Evolutionary conservation across 495 filamentous ascomycete species (phyloP).

Genomic region (Oidiodendron maius): DNA sequence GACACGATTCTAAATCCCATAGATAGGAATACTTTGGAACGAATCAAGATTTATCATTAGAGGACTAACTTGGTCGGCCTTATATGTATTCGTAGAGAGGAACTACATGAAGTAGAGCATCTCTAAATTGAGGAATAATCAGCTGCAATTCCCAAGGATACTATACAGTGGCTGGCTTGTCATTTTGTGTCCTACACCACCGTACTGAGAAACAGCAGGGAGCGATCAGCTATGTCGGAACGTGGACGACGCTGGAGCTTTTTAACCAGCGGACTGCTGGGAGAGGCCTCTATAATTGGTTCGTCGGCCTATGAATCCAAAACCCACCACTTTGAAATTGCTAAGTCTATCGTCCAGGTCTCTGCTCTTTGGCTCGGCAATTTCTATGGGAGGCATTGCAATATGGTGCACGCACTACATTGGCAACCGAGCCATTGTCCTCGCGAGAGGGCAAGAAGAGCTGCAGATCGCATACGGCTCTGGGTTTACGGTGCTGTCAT

Average conservation of each 20-base stretch:
- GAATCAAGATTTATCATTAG: too few species aligned
- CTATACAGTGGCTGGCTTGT: too few species aligned
- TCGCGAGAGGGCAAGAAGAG: slow-evolving; percentile 51
- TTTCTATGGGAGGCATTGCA: slow-evolving; percentile 78
- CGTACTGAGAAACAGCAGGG: too few species aligned
- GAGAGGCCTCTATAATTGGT: slow-evolving; percentile 68
- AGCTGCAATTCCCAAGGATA: too few species aligned
- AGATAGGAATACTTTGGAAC: too few species aligned
- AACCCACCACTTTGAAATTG: not conserved
- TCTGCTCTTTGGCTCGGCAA: slow-evolving; percentile 61
- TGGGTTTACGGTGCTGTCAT: slow-evolving; percentile 69
- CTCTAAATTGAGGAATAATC: too few species aligned
- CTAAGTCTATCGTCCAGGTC: slow-evolving; percentile 41
- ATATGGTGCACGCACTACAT: slow-evolving; percentile 75
- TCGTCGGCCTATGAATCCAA: too few species aligned
- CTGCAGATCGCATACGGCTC: slow-evolving; percentile 70
- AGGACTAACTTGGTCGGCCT: too few species aligned
- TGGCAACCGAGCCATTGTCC: slow-evolving; percentile 71
- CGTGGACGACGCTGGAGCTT: slow-evolving; percentile 73
- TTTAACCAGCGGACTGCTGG: slow-evolving; percentile 68
- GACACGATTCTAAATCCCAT: too few species aligned
- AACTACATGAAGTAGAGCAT: too few species aligned
- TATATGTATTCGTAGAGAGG: too few species aligned
- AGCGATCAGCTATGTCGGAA: slow-evolving; percentile 72
- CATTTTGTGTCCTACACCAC: too few species aligned